These are phyloP conservation scores for Rhizophagus clarus DNA, from an alignment of 192 early-diverging fungal species.

Conservation along the genomic window DNA sequence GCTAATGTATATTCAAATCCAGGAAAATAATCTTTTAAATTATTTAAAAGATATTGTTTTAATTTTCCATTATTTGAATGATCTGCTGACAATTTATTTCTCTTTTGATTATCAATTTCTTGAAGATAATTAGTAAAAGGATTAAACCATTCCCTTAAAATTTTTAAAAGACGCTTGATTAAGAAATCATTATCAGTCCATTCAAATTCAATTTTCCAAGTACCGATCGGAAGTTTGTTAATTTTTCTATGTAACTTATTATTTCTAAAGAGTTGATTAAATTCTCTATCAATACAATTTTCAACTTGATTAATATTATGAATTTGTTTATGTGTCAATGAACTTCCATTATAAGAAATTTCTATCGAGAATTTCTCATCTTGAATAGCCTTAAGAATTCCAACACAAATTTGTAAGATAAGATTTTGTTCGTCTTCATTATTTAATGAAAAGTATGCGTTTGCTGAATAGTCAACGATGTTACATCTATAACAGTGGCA, in stretches of 20 bases:
- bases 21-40: background rate
- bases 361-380: background rate
- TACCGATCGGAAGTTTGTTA: background rate
- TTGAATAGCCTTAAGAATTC: background rate
- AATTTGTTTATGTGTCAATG: background rate
- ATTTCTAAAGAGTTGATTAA: background rate
- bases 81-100: too few relatives aligned
- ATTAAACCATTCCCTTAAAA: background rate
- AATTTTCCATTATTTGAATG: background rate
- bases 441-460: background rate
- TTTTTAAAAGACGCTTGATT: background rate
- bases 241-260: background rate
- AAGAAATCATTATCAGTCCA: background rate
- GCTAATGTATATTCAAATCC: background rate
- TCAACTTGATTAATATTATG: background rate
- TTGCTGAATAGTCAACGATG: background rate
- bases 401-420: background rate
- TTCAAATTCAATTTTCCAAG: background rate
- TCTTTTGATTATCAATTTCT: background rate
- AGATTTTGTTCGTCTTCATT: slow-evolving; percentile 7
- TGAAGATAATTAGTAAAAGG: slow-evolving; percentile 2
- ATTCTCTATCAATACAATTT: slow-evolving; percentile 5
- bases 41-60: background rate
- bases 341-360: background rate
- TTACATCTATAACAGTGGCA: background rate